These are phyloP conservation scores for Arabidopsis thaliana DNA, from an alignment of 345 rosid species.

Conservation along the genomic window DNA sequence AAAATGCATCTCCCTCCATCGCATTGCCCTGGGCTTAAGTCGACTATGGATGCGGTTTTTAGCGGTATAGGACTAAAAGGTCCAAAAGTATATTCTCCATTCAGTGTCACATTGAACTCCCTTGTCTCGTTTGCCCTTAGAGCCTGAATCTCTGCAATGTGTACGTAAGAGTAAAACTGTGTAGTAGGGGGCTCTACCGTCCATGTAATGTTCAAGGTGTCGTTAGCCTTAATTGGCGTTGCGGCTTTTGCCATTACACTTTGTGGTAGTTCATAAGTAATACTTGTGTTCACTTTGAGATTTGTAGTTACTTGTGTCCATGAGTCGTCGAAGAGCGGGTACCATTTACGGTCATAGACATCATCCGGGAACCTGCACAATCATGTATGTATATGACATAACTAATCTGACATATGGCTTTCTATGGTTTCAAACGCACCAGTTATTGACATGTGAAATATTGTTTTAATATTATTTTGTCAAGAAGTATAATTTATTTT, in stretches of 20 bases:
- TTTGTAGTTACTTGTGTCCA: slow-evolving; percentile 36
- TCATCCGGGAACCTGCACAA: slow-evolving; percentile 41
- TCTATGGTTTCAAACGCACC: not conserved
- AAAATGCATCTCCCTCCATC: slow-evolving; percentile 34
- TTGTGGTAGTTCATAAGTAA: slow-evolving; percentile 18
- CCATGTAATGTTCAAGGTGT: not conserved
- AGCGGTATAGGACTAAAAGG: slow-evolving; percentile 45
- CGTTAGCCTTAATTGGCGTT: slow-evolving; percentile 22
- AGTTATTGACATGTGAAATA: not conserved
- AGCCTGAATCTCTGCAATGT: slow-evolving; percentile 53
- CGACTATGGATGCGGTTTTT: slow-evolving; percentile 30
- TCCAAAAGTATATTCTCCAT: slow-evolving; percentile 47
- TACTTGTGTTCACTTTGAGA: not conserved
- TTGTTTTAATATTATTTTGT: too few species aligned
- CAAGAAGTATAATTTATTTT: too few species aligned
- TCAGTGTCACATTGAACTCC: slow-evolving; percentile 47
- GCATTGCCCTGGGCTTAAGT: slow-evolving; percentile 36
- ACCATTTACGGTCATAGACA: slow-evolving; percentile 40
- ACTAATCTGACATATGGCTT: not conserved
- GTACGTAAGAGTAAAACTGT: slow-evolving; percentile 24
- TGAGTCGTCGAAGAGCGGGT: slow-evolving; percentile 11
- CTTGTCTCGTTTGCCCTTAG: slow-evolving; percentile 49
- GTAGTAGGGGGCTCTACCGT: slow-evolving; percentile 14
- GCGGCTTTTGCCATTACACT: slow-evolving; percentile 26
- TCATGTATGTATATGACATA: not conserved